Evolutionary conservation across 2,329 filamentous ascomycete species (phyloP).

Genomic region (Talaromyces sp.): DNA sequence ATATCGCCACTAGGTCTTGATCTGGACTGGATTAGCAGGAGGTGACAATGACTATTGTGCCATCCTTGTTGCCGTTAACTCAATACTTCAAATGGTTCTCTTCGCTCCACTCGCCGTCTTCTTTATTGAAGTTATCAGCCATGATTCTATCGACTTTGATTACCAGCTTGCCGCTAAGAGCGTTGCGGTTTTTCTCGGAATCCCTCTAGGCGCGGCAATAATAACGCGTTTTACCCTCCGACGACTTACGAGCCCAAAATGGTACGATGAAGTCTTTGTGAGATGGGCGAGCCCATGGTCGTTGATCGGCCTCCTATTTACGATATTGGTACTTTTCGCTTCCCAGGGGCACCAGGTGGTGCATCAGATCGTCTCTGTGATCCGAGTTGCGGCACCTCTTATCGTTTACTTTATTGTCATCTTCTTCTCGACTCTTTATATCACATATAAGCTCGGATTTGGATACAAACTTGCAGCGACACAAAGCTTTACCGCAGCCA

Average conservation of each 20-base stretch:
- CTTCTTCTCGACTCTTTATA: slow-evolving; percentile 63
- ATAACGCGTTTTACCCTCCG: slow-evolving; percentile 65
- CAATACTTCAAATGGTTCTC: slow-evolving; percentile 66
- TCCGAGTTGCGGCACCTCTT: slow-evolving; percentile 74
- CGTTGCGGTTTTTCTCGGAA: slow-evolving; percentile 78
- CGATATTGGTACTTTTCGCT: slow-evolving; percentile 79
- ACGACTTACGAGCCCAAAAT: slow-evolving; percentile 46
- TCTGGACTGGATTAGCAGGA: slow-evolving; percentile 73
- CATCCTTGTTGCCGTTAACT: slow-evolving; percentile 70
- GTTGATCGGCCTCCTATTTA: slow-evolving; percentile 77
- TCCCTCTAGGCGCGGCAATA: slow-evolving; percentile 73
- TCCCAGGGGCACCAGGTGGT: slow-evolving; percentile 73
- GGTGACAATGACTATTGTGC: slow-evolving; percentile 81
- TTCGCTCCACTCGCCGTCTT: slow-evolving; percentile 65
- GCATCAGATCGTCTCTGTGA: slow-evolving; percentile 75
- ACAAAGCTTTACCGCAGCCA: slow-evolving; percentile 83
- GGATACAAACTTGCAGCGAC: slow-evolving; percentile 66
- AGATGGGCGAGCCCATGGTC: slow-evolving; percentile 66
- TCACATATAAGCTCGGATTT: slow-evolving; percentile 63
- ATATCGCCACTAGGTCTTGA: slow-evolving; percentile 46
- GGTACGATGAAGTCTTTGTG: slow-evolving; percentile 68
- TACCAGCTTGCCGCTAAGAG: slow-evolving; percentile 70
- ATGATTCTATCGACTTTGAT: slow-evolving; percentile 41
- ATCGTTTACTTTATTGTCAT: slow-evolving; percentile 74
- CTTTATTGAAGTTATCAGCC: slow-evolving; percentile 65